phyloP scores from a whole-genome alignment of 257 asterid genomes.

The Linderniella brevidens region DNA sequence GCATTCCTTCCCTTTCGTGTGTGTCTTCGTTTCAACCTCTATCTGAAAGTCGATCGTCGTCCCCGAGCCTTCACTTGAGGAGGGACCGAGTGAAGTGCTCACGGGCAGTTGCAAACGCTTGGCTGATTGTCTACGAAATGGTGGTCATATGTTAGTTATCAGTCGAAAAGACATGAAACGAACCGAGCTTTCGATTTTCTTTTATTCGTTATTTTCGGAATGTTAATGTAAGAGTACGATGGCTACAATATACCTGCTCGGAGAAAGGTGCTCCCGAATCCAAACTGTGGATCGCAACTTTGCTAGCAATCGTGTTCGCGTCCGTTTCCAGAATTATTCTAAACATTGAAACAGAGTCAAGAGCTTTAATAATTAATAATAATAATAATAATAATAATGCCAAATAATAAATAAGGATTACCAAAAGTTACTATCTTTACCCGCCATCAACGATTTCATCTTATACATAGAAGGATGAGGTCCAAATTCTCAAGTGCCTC shows the following conservation, averaged over 20 bases:
- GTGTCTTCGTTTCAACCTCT: no score
- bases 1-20: no score
- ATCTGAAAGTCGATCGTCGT: no score
- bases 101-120: conserved; percentile 68
- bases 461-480: conserved; percentile 63
- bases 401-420: background rate
- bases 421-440: conserved; percentile 17
- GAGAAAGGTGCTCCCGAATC: conserved; percentile 35
- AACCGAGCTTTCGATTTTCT: no score
- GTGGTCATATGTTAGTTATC: background rate
- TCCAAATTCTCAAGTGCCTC: conserved; percentile 77
- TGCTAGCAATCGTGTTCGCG: conserved; percentile 26
- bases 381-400: no score
- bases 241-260: conserved; percentile 28
- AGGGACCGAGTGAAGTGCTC: conserved; percentile 66
- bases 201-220: no score
- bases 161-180: no score
- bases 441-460: conserved; percentile 87
- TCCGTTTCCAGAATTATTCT: conserved; percentile 39
- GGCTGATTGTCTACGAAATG: conserved; percentile 50
- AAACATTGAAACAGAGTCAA: background rate
- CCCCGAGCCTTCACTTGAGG: conserved; percentile 27
- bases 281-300: conserved; percentile 25
- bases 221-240: background rate
- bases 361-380: no score